Percentiles rank a stretch among this genome's conserved stretches.
Evolutionary conservation across 1,284 basidiomycete species (phyloP).

Genomic region (Irpex sp.): DNA sequence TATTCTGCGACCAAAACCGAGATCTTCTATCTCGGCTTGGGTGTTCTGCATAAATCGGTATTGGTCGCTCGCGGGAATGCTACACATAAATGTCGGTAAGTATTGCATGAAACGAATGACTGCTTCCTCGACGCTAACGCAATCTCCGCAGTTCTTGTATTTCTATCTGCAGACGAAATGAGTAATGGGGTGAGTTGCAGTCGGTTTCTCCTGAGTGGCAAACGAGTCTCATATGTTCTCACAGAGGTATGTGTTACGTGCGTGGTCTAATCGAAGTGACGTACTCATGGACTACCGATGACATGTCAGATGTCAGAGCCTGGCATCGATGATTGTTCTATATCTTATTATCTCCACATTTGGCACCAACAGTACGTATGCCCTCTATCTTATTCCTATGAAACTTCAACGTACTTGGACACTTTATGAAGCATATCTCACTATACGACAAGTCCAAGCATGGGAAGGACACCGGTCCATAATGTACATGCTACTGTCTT

Average conservation of each 20-base stretch:
- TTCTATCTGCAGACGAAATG: background rate
- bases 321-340: background rate
- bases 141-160: background rate
- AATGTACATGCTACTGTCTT: background rate
- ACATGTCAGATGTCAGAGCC: background rate
- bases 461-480: background rate
- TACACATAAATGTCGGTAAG: background rate
- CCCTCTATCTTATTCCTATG: background rate
- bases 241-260: background rate
- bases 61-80: background rate
- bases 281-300: no score
- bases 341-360: background rate
- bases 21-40: background rate
- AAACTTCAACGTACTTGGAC: no score
- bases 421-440: background rate
- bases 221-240: background rate
- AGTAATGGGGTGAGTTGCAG: background rate
- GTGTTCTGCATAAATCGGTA: background rate
- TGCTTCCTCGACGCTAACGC: background rate
- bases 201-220: background rate
- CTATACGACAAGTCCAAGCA: background rate
- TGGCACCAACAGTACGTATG: slow-evolving; percentile 1
- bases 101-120: background rate
- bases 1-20: background rate
- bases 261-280: no score